Evolutionary conservation across 345 rosid species (phyloP), one percentile per base, ranked within the genome.

Genomic region (Draba incana): DNA sequence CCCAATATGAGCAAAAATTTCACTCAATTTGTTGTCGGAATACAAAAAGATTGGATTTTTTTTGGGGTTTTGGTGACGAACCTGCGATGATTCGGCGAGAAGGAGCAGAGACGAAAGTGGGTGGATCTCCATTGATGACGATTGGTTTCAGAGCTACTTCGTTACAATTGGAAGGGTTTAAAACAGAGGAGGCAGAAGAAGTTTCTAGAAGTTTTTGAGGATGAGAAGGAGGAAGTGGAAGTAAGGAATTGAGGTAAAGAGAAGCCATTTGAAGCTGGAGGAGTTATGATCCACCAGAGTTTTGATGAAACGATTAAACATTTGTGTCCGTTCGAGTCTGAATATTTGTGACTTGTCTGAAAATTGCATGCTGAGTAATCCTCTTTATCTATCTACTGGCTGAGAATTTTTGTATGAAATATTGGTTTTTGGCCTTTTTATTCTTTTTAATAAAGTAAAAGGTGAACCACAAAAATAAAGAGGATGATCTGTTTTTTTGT

Each of bases 101-200:
- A 47, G 98, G 98, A 57, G 97, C 98, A 61, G 97, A 92, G 14
- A 90, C 93, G 49, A 81, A 86, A 72, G 96, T 90, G 57, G 97
- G 92, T 69, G 96, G 90, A 61, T 82, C 84, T 69, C 98, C 98
- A 54, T 61, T 81, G 44, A 83, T 70, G 45, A 85, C 83, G 48
- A 92, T 85, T 15, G 98, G 93, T 72, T 86, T 83, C 63, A 78
- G 77, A 57, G 81, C 35, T 3, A 62, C 75, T 63, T 69, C 71
- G 44, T 64, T 75, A 24, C 33, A 25, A 47, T 12, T 63, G 24
- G 43, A 38, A 68, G 58, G 24, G 59, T 71, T 77, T 46, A 12
- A 37, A 41, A 58, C 23, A 35, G 79, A 54, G 43, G 84, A 60
- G 45, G 84, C 67, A 31, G 79, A 78, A 38, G 76, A 65, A 23